A percentile compares a stretch with the other conserved stretches of the same genome.
These are phyloP conservation scores for Cladobotryum protrusum DNA, from an alignment of 2,329 filamentous ascomycete species.

Conservation along the genomic window DNA sequence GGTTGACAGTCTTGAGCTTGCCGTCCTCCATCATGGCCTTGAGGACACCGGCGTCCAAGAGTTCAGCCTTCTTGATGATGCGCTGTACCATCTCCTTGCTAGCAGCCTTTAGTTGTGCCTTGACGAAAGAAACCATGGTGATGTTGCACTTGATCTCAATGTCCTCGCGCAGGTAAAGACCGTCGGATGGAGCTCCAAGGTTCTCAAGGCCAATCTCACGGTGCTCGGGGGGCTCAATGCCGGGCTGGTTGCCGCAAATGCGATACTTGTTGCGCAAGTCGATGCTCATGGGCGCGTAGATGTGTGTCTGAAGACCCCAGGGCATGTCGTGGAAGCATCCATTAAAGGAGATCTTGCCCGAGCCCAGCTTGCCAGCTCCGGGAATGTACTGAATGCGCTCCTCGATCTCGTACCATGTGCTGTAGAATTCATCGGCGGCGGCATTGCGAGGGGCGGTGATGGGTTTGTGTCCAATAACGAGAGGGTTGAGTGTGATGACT, in stretches of 20 bases:
- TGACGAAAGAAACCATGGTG: slow-evolving; percentile 58
- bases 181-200: slow-evolving; percentile 56
- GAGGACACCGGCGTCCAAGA: slow-evolving; percentile 59
- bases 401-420: slow-evolving; percentile 67
- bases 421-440: slow-evolving; percentile 63
- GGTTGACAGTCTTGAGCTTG: slow-evolving; percentile 53
- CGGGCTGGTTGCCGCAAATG: slow-evolving; percentile 63
- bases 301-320: slow-evolving; percentile 66
- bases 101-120: slow-evolving; percentile 59
- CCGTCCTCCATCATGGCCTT: slow-evolving; percentile 63
- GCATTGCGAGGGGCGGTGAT: slow-evolving; percentile 63
- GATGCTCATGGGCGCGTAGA: slow-evolving; percentile 60
- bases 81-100: slow-evolving; percentile 62
- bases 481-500: slow-evolving; percentile 64
- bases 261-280: slow-evolving; percentile 64
- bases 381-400: slow-evolving; percentile 64
- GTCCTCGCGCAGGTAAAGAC: slow-evolving; percentile 62
- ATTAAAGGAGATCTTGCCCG: slow-evolving; percentile 61
- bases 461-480: slow-evolving; percentile 57
- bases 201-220: slow-evolving; percentile 54
- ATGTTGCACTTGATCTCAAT: slow-evolving; percentile 66
- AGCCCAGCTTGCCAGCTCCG: slow-evolving; percentile 58
- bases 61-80: slow-evolving; percentile 65
- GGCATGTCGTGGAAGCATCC: slow-evolving; percentile 68
- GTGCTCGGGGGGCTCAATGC: slow-evolving; percentile 54